A percentile compares a stretch with the other conserved stretches of the same genome.
These are phyloP conservation scores for Aspergillus oerlinghausenensis DNA, from an alignment of 2,329 filamentous ascomycete genomes.

Conservation along the genomic window DNA sequence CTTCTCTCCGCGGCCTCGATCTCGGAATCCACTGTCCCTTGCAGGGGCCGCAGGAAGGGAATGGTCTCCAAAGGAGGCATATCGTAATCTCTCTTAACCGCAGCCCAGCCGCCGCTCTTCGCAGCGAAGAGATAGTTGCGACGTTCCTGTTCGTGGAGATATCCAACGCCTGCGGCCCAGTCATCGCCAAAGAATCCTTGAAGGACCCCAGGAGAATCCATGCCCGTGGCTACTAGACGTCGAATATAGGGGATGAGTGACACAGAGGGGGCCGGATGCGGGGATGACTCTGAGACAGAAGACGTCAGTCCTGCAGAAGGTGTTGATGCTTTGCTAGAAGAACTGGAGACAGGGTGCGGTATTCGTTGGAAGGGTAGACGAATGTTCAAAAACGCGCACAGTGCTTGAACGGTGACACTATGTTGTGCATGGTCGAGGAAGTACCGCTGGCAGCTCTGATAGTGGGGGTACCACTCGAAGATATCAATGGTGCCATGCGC, in stretches of 20 bases:
- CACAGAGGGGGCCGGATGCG: conserved; percentile 44
- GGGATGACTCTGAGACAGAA: conserved; percentile 33
- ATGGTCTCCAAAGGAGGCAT: conserved; percentile 76
- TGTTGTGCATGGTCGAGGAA: conserved; percentile 91
- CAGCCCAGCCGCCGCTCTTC: conserved; percentile 86
- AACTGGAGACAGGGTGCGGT: conserved; percentile 45
- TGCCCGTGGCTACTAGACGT: conserved; percentile 83
- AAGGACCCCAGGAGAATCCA: conserved; percentile 80
- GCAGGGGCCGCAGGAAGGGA: conserved; percentile 81
- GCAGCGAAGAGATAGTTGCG: conserved; percentile 93
- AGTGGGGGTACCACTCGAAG: conserved; percentile 88
- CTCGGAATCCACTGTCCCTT: conserved; percentile 70
- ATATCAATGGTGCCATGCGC: conserved; percentile 55
- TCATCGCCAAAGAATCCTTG: conserved; percentile 97
- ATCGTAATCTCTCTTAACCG: conserved; percentile 87
- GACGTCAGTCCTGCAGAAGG: conserved; percentile 41
- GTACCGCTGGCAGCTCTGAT: conserved; percentile 83
- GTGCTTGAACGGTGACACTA: conserved; percentile 73
- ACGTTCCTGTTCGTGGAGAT: conserved; percentile 81
- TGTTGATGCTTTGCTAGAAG: conserved; percentile 25
- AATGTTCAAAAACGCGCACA: conserved; percentile 90
- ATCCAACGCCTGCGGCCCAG: conserved; percentile 74
- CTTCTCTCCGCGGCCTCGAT: conserved; percentile 74
- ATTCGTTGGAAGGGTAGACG: conserved; percentile 76
- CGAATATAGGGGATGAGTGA: conserved; percentile 86